phyloP scores from a whole-genome alignment of 1,284 basidiomycete species.

The Ceratobasidium sp. region DNA sequence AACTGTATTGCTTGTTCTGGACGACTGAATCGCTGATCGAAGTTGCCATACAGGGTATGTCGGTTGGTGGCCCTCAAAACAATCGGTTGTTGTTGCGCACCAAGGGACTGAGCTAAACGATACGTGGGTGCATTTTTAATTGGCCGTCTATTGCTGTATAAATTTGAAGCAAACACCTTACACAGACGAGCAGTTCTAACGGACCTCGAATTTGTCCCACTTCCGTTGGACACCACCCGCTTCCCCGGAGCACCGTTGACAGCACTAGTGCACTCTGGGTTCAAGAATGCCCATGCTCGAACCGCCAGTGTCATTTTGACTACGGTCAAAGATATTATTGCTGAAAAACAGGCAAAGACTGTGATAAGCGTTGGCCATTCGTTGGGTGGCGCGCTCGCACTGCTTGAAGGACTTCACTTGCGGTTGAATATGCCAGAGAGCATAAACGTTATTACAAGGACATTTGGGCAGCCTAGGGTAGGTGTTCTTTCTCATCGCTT shows the following conservation, averaged over 20 bases:
- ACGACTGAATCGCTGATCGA: background rate
- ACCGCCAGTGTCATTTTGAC: constrained; percentile 6
- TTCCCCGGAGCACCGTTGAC: constrained; percentile 21
- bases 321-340: constrained; percentile 21
- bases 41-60: constrained; percentile 31
- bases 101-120: constrained; percentile 36
- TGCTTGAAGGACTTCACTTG: constrained; percentile 66
- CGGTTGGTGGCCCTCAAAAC: constrained; percentile 38
- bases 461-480: constrained; percentile 75
- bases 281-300: constrained; percentile 22
- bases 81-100: constrained; percentile 40
- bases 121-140: constrained; percentile 17
- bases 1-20: background rate
- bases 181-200: constrained; percentile 28
- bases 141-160: too few species aligned
- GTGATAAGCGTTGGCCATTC: constrained; percentile 55
- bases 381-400: constrained; percentile 66
- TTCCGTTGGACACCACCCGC: background rate
- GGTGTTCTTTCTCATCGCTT: constrained; percentile 15
- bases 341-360: background rate
- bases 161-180: background rate
- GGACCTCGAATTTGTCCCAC: constrained; percentile 10
- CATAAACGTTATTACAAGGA: constrained; percentile 61
- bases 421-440: constrained; percentile 62
- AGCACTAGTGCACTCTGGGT: constrained; percentile 26